Conservation (phyloP, 2,329 filamentous ascomycete genomes). For the Akanthomyces muscarius region DNA sequence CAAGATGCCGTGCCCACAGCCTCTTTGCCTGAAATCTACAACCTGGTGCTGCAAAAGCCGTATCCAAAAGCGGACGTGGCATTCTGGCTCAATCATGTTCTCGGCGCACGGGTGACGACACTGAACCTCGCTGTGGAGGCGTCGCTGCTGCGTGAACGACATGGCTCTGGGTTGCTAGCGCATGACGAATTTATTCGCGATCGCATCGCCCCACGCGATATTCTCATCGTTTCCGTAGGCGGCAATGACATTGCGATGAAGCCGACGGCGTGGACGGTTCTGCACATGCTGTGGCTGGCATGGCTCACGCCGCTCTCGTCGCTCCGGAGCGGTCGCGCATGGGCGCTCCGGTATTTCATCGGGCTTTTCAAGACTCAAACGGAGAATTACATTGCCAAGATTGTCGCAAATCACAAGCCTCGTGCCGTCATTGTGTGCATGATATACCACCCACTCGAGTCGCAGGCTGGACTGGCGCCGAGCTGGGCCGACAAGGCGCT, state of each 20-base stretch:
- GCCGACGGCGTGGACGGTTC: neutral
- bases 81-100: constrained; percentile 14
- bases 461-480: neutral
- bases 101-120: constrained; percentile 8
- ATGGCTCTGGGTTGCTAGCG: neutral
- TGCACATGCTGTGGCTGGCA: constrained; percentile 12
- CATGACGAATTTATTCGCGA: constrained; percentile 14
- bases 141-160: constrained; percentile 9
- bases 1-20: neutral
- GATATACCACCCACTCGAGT: constrained; percentile 14
- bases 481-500: constrained; percentile 13
- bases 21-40: neutral
- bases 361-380: neutral
- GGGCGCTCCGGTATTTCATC: constrained; percentile 8
- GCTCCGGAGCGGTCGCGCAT: constrained; percentile 8
- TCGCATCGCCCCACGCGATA: neutral
- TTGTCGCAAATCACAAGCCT: neutral
- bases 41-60: neutral
- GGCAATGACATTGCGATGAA: constrained; percentile 15
- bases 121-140: constrained; percentile 11
- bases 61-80: constrained; percentile 2
- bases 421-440: constrained; percentile 13
- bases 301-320: constrained; percentile 15
- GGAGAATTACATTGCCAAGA: neutral
- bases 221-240: constrained; percentile 12